Evolutionary conservation across 2,329 filamentous ascomycete species (phyloP).

Genomic region (Fusarium sp.): DNA sequence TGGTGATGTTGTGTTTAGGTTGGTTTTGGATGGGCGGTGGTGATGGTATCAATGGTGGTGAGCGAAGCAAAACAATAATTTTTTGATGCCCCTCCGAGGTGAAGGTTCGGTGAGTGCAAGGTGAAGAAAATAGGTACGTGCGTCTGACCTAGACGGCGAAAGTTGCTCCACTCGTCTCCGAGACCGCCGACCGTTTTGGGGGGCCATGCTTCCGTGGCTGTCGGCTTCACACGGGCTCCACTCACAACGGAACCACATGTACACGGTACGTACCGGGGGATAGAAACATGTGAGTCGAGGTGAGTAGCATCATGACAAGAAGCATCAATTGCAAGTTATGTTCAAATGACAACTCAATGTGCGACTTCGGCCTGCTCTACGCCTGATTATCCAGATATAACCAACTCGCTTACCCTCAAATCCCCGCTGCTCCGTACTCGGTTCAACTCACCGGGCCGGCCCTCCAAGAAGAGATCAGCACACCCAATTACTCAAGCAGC

Average conservation of each 20-base stretch:
- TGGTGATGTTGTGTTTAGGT: slow-evolving; percentile 1
- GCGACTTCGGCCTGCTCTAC: slow-evolving; percentile 24
- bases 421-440: slow-evolving; percentile 17
- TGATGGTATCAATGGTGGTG: slow-evolving; percentile 14
- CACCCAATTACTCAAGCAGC: slow-evolving; percentile 21
- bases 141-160: slow-evolving; percentile 18
- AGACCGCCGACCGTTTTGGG: slow-evolving; percentile 24
- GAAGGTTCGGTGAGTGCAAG: slow-evolving; percentile 27
- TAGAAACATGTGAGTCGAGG: slow-evolving; percentile 31
- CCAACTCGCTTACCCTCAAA: slow-evolving; percentile 11
- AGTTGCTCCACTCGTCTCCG: slow-evolving; percentile 29
- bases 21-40: slow-evolving; percentile 6
- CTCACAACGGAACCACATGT: slow-evolving; percentile 1
- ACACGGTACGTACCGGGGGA: slow-evolving; percentile 11
- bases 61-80: slow-evolving; percentile 40
- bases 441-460: slow-evolving; percentile 31
- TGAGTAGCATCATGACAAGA: not conserved
- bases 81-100: slow-evolving; percentile 48
- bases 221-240: slow-evolving; percentile 20
- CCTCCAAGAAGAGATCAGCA: slow-evolving; percentile 22
- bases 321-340: not conserved
- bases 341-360: not conserved
- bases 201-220: slow-evolving; percentile 22
- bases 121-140: slow-evolving; percentile 20
- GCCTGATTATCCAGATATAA: slow-evolving; percentile 9